These are phyloP conservation scores for Brasenia schreberi DNA, from an alignment of 164 flowering plant species.

Conservation along the genomic window DNA sequence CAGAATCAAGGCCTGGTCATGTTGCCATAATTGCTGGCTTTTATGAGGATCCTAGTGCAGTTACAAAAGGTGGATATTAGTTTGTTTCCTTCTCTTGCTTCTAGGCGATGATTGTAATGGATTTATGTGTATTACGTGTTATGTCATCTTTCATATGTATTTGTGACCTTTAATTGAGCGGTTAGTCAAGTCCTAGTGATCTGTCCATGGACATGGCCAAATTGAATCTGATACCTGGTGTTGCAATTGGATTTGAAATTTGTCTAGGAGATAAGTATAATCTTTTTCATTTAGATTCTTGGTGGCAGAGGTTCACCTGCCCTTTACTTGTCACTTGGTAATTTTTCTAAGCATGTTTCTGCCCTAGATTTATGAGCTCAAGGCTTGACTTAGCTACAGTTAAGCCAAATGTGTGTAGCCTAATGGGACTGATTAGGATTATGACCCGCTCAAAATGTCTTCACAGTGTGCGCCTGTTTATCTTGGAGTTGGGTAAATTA, in stretches of 20 bases:
- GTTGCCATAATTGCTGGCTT: conserved; percentile 91
- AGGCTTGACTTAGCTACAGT: too few relatives aligned
- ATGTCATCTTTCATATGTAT: not conserved
- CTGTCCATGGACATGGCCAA: not conserved
- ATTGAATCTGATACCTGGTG: not conserved
- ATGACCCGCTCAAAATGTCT: too few relatives aligned
- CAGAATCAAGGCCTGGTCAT: conserved; percentile 98
- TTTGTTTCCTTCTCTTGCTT: not conserved
- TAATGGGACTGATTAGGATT: too few relatives aligned
- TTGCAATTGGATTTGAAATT: not conserved
- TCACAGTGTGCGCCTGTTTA: too few relatives aligned
- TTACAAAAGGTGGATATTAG: conserved; percentile 60
- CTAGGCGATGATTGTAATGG: not conserved
- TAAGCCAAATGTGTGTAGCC: too few relatives aligned
- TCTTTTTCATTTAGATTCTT: not conserved
- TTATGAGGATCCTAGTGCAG: conserved; percentile 98
- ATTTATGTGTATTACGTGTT: not conserved
- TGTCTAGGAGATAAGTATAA: not conserved
- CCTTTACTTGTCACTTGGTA: too few relatives aligned
- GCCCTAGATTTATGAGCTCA: too few relatives aligned
- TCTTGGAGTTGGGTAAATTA: too few relatives aligned
- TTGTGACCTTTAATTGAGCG: too few relatives aligned
- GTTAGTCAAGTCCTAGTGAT: too few relatives aligned
- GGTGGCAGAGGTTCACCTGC: too few relatives aligned
- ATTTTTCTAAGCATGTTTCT: too few relatives aligned